Base-by-base conservation (phyloP, 2,329 filamentous ascomycete species). In the Daldinia eschscholtzii region DNA sequence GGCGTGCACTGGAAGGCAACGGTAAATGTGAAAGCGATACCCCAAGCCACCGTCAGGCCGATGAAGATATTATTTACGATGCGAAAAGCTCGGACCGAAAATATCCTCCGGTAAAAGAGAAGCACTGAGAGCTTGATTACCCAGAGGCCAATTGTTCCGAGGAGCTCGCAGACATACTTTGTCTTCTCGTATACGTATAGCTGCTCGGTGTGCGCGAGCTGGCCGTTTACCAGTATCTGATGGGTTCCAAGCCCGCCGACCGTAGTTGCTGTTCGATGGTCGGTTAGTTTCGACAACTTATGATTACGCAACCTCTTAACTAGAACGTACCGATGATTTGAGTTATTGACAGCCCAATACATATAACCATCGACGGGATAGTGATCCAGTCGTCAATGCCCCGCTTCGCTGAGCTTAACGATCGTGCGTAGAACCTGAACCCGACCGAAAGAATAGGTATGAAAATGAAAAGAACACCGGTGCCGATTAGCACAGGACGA, bases 91-190 rank as follows among this genome's bases (percentile, higher is more conserved):
- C 37, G 37, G 37, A 41, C n/a, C 37, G 37, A 41, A 13, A 41
- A 41, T 41, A 41, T 41, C n/a, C 37, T 41, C 37, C 37, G 37
- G 37, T 41, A 41, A 41, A 41, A 41, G 37, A 41, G 37, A n/a
- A 41, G 37, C 13, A 41, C 37, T 41, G 37, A 41, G 37, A 41
- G 37, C 13, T 41, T 41, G 15, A 41, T 41, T 5, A 41, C 37
- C 37, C 37, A 41, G 37, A 41, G 37, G 13, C 37, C 37, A n/a
- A 41, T n/a, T 41, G 37, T 41, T 1, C 37, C 37, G n/a, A 41
- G 37, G 15, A 41, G 13, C 6, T 41, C 12, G 37, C n/a, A 41
- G 37, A 6, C 6, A 41, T 41, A 41, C 37, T 41, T 41, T 6
- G 41, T 10, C 15, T 42, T 42, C 7, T 42, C 41, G 18, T 20